These are phyloP conservation scores for Salpingoeca rosetta DNA, from an alignment of 78 protist genomes.

Conservation along the genomic window DNA sequence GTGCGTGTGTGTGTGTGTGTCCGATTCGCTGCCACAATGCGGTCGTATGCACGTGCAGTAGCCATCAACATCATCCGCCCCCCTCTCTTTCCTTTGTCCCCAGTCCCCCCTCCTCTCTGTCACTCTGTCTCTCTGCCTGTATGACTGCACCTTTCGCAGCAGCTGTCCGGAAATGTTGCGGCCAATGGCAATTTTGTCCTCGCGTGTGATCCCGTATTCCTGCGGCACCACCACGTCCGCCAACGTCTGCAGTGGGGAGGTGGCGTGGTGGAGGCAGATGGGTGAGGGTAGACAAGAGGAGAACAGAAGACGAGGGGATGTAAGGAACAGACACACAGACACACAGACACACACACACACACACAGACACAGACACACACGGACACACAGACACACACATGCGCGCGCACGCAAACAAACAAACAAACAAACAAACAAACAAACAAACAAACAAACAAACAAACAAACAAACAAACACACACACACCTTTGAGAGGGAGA, in stretches of 20 bases:
- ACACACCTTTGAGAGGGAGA: background rate
- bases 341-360: too few species aligned
- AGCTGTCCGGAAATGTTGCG: background rate
- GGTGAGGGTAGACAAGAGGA: too few species aligned
- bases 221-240: conserved; percentile 22
- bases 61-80: too few species aligned
- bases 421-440: background rate
- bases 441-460: too few species aligned
- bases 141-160: conserved; percentile 12
- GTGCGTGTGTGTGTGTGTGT: background rate
- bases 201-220: conserved; percentile 29
- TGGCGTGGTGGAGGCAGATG: background rate
- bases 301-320: too few species aligned
- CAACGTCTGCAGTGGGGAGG: background rate
- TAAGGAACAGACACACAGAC: too few species aligned
- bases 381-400: too few species aligned
- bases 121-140: too few species aligned
- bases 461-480: background rate
- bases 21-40: background rate
- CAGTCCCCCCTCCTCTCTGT: too few species aligned
- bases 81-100: too few species aligned
- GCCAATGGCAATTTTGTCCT: conserved; percentile 20
- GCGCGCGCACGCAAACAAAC: too few species aligned
- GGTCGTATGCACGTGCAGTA: background rate
- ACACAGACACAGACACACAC: too few species aligned